Evolutionary conservation across 2,329 filamentous ascomycete genomes (phyloP).

Genomic region (Cladosporium sp.): DNA sequence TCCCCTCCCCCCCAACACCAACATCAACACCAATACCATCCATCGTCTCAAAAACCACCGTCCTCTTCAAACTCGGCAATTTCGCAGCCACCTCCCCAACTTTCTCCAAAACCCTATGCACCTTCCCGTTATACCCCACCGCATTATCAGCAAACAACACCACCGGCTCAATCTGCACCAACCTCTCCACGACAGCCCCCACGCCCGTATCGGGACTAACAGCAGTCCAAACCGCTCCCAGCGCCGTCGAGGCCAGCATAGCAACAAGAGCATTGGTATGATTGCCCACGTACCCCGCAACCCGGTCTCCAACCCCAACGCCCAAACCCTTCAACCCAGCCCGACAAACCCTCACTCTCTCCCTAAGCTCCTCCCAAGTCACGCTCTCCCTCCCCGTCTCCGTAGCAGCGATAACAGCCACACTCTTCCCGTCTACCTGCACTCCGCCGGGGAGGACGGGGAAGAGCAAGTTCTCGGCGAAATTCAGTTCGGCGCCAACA

Average conservation of each 20-base stretch:
- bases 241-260: slow-evolving; percentile 74
- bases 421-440: slow-evolving; percentile 52
- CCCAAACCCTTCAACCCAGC: slow-evolving; percentile 63
- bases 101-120: slow-evolving; percentile 75
- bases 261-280: slow-evolving; percentile 81
- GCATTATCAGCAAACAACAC: slow-evolving; percentile 85
- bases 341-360: slow-evolving; percentile 69
- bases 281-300: slow-evolving; percentile 78
- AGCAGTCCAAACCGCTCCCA: slow-evolving; percentile 89
- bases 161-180: slow-evolving; percentile 78
- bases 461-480: slow-evolving; percentile 90
- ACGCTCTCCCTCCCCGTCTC: slow-evolving; percentile 63
- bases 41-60: slow-evolving; percentile 70
- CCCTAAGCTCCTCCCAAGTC: slow-evolving; percentile 75
- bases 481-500: slow-evolving; percentile 72
- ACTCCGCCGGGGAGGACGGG: slow-evolving; percentile 45
- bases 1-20: not conserved
- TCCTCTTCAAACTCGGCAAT: slow-evolving; percentile 61
- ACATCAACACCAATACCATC: slow-evolving; percentile 19
- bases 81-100: slow-evolving; percentile 68
- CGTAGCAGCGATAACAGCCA: slow-evolving; percentile 75
- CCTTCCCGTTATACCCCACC: slow-evolving; percentile 84
- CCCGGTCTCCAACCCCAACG: slow-evolving; percentile 56
- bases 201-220: slow-evolving; percentile 91
- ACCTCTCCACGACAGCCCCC: slow-evolving; percentile 79